Evolutionary conservation across 2,329 filamentous ascomycete genomes (phyloP).

Genomic region (Passalora sequoiae): DNA sequence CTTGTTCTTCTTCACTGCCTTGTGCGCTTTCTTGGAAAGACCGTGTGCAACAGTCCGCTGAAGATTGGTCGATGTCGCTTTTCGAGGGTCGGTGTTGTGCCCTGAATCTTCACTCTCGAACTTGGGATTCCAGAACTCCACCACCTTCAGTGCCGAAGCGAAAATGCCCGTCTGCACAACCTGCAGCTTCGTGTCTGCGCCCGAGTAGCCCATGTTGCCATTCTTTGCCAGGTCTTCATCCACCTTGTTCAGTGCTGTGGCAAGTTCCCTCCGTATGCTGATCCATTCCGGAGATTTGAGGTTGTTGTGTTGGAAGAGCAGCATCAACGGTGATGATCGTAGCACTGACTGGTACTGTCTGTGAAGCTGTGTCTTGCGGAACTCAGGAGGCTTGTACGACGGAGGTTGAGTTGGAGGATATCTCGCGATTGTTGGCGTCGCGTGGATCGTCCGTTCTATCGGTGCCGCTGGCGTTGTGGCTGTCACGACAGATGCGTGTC

Average conservation of each 20-base stretch:
- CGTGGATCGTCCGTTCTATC: slow-evolving; percentile 45
- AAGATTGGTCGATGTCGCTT: slow-evolving; percentile 32
- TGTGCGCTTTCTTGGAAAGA: slow-evolving; percentile 53
- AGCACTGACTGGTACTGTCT: slow-evolving; percentile 84
- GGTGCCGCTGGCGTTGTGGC: slow-evolving; percentile 51
- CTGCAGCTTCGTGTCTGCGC: slow-evolving; percentile 58
- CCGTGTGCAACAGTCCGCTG: slow-evolving; percentile 48
- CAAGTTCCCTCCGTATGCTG: slow-evolving; percentile 65
- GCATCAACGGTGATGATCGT: slow-evolving; percentile 74
- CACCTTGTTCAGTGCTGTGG: slow-evolving; percentile 55
- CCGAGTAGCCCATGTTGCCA: slow-evolving; percentile 52
- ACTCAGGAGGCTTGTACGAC: slow-evolving; percentile 78
- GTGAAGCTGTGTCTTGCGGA: slow-evolving; percentile 83
- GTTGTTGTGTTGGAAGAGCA: slow-evolving; percentile 81
- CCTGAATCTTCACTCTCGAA: slow-evolving; percentile 15
- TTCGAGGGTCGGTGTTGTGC: slow-evolving; percentile 2
- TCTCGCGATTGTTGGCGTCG: slow-evolving; percentile 41
- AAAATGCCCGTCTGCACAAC: slow-evolving; percentile 88
- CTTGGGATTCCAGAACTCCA: slow-evolving; percentile 65
- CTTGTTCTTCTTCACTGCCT: slow-evolving; percentile 39
- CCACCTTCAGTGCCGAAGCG: slow-evolving; percentile 73
- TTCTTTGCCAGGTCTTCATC: slow-evolving; percentile 57
- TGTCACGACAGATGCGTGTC: slow-evolving; percentile 47
- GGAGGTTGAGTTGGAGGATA: slow-evolving; percentile 70
- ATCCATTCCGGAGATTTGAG: slow-evolving; percentile 69